Base-by-base conservation (phyloP, 2,329 filamentous ascomycete species). In the Simplicillium aogashimaense region DNA sequence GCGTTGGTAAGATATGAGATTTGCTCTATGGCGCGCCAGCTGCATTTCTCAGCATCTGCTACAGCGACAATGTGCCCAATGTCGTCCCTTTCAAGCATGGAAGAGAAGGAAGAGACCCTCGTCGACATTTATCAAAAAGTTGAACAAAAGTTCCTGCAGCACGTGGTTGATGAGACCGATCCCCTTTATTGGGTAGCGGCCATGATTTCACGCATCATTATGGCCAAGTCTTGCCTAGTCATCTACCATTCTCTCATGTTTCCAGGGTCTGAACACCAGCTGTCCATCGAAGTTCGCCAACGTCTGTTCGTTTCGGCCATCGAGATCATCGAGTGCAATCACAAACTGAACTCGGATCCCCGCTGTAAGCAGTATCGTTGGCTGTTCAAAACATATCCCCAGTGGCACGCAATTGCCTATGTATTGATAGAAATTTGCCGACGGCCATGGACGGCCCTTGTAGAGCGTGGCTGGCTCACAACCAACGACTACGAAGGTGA, bases 181-280 rank as follows among this genome's bases (percentile, higher is more conserved):
- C 67, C 73, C 0, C 61, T 86, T 1, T 78, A 78, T 46, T 86
- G 81, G 79, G 74, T 83, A 18, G 74, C 74, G 7, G 78, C 76
- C 4, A 83, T 82, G 20, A 69, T 86, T 17, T 72, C 77, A 3
- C 75, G 83, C 9, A 67, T 90, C 28, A 78, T 89, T 45, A 75
- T 88, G 61, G 79, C 80, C 39, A 90, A 88, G 59, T 78, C 88
- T 66, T 86, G 81, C 64, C 69, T 92, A 29, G 72, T 88, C 44
- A 72, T 86, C 3, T 84, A 90, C 51, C 80, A 90, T 49, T 83
- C 84, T 0, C 71, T 82, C 51, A 76, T 83, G 28, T 74, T 78
- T 38, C 69, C 71, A 29, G 72, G 77, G 18, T 67, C 70, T 9
- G 69, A 68, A n/a, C 59, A 66, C 8, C 69, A 67, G 18, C 64